Conservation (phyloP, 2,329 filamentous ascomycete species). For the Drechmeria coniospora region DNA sequence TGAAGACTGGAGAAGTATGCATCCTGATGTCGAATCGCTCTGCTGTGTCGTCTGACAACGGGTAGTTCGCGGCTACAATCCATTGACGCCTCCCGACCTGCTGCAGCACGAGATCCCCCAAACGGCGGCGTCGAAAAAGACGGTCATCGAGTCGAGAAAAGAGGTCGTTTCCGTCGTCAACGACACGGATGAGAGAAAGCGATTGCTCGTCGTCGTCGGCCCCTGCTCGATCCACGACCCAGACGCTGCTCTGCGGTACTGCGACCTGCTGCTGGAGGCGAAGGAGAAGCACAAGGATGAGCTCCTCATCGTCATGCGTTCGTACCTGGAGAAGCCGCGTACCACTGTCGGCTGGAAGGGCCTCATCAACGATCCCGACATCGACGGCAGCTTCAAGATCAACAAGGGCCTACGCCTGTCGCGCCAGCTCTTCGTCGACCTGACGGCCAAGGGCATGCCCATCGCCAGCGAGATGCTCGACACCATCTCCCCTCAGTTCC, state of each 20-base stretch:
- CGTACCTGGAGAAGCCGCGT: constrained; percentile 95
- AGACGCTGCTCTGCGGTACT: constrained; percentile 80
- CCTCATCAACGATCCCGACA: constrained; percentile 94
- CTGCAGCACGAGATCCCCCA: constrained; percentile 82
- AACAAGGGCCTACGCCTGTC: constrained; percentile 87
- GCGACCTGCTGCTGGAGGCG: constrained; percentile 62
- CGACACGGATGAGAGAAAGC: constrained; percentile 43
- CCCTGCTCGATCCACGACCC: constrained; percentile 98
- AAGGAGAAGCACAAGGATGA: constrained; percentile 83
- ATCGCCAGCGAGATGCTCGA: constrained; percentile 96
- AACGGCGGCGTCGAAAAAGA: constrained; percentile 39
- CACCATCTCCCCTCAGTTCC: constrained; percentile 93
- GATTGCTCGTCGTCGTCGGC: constrained; percentile 63
- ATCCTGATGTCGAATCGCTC: constrained; percentile 4
- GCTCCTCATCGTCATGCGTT: constrained; percentile 89
- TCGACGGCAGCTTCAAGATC: constrained; percentile 97
- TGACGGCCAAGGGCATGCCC: constrained; percentile 86
- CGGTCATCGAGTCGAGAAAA: constrained; percentile 45
- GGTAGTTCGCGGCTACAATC: constrained; percentile 76
- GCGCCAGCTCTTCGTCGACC: constrained; percentile 80
- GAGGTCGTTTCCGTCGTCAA: constrained; percentile 56
- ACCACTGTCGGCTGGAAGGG: constrained; percentile 99
- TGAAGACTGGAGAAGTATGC: constrained; percentile 72
- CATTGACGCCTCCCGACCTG: constrained; percentile 80
- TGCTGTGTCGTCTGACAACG: too few relatives aligned